Evolutionary conservation across 1,284 basidiomycete genomes (phyloP), one percentile per base, ranked within the genome.

Genomic region (Bjerkandera adusta): DNA sequence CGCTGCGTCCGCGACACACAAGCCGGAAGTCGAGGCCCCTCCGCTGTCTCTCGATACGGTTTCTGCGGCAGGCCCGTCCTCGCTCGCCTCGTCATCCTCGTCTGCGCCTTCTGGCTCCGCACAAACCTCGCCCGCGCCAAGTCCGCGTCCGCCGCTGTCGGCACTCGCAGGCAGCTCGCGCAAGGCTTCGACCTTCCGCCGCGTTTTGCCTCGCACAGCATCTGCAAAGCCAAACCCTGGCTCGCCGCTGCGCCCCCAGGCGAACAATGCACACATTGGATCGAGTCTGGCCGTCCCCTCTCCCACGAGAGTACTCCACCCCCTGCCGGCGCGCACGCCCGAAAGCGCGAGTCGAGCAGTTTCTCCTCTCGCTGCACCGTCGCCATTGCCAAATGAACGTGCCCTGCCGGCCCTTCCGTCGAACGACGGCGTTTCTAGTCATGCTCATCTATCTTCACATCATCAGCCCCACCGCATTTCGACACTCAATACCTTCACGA

Each of bases 171-270:
- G n/a, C n/a, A 53, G 65, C 20, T 43, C 68, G 12, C 68, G 71
- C 12, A 80, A 69, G 54, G 55, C 69, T 1, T 79, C 83, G 2
- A 84, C 80, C 0, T 83, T 85, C 59, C 71, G 85, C 27, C 78
- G 75, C 47, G 61, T 85, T 20, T 76, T 77, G 11, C 65, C 68
- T 13, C 75, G 73, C 21, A 64, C 66, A 35, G 48, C 70, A 4
- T 51, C 60, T 5, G 25, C 61, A 15, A 68, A 68, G 32, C 53
- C 64, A 25, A 44, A 70, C 11, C 59, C 67, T 15, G 63, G 75
- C 3, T 76, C 72, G 12, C 71, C 73, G 21, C 60, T 75, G 15
- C 71, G 69, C 5, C 66, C 68, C 3, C 55, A 62, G 4, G 56
- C 55, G 12, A 61, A 60, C 5, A 63, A 58, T 49, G 58, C 38